Conservation (phyloP, 306 rosid genomes). For the Macrotyloma uniflorum region DNA sequence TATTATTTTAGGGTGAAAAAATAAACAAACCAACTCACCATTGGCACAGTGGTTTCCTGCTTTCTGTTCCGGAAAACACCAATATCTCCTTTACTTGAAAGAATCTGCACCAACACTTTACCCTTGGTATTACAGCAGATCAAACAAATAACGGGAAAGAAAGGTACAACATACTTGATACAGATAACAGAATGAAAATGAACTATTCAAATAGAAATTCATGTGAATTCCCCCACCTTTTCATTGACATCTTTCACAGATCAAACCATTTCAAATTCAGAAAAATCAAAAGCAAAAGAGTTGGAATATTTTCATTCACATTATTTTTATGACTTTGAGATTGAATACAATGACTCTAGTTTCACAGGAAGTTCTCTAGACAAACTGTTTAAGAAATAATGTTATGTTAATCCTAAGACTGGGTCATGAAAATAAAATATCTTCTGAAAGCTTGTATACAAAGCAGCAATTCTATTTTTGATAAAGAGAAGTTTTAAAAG, state of each 20-base stretch:
- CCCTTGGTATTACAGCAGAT: slow-evolving; percentile 27
- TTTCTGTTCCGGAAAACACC: slow-evolving; percentile 82
- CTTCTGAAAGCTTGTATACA: neutral
- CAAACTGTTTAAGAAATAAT: slow-evolving; percentile 2
- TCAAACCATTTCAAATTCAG: slow-evolving; percentile 10
- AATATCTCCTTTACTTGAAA: slow-evolving; percentile 86
- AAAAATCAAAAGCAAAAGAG: slow-evolving; percentile 2
- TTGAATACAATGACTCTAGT: neutral
- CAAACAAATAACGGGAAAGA: slow-evolving; percentile 12
- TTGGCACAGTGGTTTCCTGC: slow-evolving; percentile 81
- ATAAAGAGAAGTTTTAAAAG: neutral
- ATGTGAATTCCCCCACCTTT: neutral
- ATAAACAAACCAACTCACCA: slow-evolving; percentile 51
- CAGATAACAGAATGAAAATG: neutral
- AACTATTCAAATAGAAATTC: slow-evolving; percentile 7
- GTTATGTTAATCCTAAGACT: neutral
- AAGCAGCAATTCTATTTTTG: neutral
- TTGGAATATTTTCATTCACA: slow-evolving; percentile 4
- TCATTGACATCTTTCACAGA: slow-evolving; percentile 9
- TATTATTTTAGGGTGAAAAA: neutral
- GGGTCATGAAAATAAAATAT: neutral
- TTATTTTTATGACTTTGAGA: slow-evolving; percentile 2
- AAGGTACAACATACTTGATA: slow-evolving; percentile 17
- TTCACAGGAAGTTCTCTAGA: neutral
- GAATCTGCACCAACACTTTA: slow-evolving; percentile 60